Percentiles rank a stretch among this genome's conserved stretches.
Evolutionary conservation across 352 stramenopile species (phyloP).

Genomic region (Globisporangium parvum): DNA sequence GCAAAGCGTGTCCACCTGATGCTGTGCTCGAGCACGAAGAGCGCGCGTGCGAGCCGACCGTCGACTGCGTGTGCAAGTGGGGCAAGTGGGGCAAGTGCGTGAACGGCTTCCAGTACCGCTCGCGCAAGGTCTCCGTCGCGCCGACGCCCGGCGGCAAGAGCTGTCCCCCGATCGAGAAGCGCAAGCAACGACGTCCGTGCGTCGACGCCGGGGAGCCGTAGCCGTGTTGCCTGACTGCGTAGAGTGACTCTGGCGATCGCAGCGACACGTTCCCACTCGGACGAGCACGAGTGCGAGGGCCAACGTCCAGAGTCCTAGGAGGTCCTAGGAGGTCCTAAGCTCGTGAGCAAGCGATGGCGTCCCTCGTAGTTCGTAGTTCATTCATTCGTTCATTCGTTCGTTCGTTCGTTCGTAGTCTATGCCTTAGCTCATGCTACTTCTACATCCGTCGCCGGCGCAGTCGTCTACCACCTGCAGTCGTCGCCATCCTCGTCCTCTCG

Average conservation of each 20-base stretch:
- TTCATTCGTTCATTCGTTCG: too few species aligned
- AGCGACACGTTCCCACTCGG: too few species aligned
- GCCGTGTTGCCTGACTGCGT: conserved; percentile 41
- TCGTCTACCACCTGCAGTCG: too few species aligned
- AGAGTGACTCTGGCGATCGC: conserved; percentile 18
- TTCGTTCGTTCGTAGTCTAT: too few species aligned
- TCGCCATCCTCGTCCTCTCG: too few species aligned
- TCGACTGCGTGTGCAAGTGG: conserved; percentile 16
- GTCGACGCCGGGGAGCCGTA: conserved; percentile 24
- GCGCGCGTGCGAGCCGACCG: not conserved
- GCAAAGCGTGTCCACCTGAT: not conserved
- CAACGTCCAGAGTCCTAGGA: too few species aligned
- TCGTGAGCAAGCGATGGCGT: too few species aligned
- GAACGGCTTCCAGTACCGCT: conserved; percentile 29
- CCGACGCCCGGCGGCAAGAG: conserved; percentile 25
- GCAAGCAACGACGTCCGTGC: conserved; percentile 11
- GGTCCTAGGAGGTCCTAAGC: too few species aligned
- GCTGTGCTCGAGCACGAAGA: conserved; percentile 5
- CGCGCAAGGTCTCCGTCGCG: conserved; percentile 21
- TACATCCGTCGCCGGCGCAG: too few species aligned
- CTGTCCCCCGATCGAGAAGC: conserved; percentile 18
- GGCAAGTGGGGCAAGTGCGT: conserved; percentile 4
- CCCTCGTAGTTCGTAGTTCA: too few species aligned
- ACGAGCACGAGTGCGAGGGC: too few species aligned
- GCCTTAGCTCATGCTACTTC: too few species aligned